Evolutionary conservation across 1,284 basidiomycete genomes (phyloP).

Genomic region (Rhodotorula glutinis): DNA sequence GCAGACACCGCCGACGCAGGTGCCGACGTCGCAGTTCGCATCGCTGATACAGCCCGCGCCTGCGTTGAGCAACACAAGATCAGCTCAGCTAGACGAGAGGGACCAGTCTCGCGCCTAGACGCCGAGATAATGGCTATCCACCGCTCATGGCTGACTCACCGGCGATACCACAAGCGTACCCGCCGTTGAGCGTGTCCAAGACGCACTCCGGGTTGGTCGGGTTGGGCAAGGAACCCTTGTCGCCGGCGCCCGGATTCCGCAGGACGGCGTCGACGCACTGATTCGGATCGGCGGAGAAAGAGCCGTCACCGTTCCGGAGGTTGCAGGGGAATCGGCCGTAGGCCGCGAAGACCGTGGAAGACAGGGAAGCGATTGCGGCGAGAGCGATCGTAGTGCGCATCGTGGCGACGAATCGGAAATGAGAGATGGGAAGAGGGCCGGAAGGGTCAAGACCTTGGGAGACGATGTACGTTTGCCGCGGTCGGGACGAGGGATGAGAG

Average conservation of each 20-base stretch:
- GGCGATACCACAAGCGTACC: constrained; percentile 3
- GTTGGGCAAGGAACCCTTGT: constrained; percentile 10
- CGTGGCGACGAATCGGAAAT: not conserved
- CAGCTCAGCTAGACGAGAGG: constrained; percentile 16
- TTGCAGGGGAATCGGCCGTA: constrained; percentile 31
- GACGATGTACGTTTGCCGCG: too few species aligned
- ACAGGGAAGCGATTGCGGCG: constrained; percentile 1
- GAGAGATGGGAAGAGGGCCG: too few species aligned
- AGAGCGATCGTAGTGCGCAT: constrained; percentile 5
- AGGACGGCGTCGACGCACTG: constrained; percentile 16
- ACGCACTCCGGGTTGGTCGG: constrained; percentile 16
- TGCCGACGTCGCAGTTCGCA: constrained; percentile 21
- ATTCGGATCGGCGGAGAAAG: constrained; percentile 16
- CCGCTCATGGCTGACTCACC: too few species aligned
- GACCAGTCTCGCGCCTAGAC: too few species aligned
- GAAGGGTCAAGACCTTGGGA: too few species aligned
- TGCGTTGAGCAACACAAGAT: too few species aligned
- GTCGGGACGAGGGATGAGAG: too few species aligned
- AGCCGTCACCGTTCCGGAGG: constrained; percentile 25
- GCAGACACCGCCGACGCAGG: constrained; percentile 16
- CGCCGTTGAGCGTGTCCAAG: not conserved
- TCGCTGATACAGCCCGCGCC: constrained; percentile 10
- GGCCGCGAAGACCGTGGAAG: constrained; percentile 15
- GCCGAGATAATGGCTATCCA: too few species aligned
- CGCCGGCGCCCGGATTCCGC: constrained; percentile 9